phyloP scores from a whole-genome alignment of 257 asterid species.

The Lavandula angustifolia region DNA sequence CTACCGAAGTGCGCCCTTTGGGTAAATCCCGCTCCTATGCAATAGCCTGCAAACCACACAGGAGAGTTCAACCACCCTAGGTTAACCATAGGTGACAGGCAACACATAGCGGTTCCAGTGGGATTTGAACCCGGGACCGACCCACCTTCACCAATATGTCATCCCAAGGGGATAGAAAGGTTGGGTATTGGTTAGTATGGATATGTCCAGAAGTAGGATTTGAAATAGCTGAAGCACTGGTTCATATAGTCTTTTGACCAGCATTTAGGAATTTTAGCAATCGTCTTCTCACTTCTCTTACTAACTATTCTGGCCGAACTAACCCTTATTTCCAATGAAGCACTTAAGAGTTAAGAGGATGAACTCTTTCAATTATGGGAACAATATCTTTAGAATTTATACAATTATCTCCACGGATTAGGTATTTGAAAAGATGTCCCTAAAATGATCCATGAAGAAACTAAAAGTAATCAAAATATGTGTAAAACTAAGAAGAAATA shows the following conservation, averaged over 20 bases:
- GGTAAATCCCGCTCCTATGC: no score
- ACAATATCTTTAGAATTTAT: neutral
- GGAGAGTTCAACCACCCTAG: no score
- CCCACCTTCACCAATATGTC: no score
- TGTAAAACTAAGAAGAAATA: neutral
- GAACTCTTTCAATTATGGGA: neutral
- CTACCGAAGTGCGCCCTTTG: no score
- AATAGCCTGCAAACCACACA: no score
- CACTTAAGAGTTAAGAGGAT: neutral
- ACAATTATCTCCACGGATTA: neutral
- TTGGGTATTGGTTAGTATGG: neutral
- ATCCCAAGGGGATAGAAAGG: no score
- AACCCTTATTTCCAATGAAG: neutral
- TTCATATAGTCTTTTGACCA: neutral
- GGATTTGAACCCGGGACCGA: no score
- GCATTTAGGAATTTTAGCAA: neutral
- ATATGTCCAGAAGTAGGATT: conserved; percentile 2
- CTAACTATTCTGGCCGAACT: neutral
- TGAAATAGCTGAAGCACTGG: neutral
- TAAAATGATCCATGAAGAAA: conserved; percentile 3
- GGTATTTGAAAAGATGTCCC: neutral
- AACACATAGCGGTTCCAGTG: no score
- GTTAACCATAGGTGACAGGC: no score
- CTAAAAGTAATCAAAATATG: neutral
- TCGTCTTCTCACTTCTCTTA: neutral